Conservation (phyloP, 805 yeast species). For the Myxozyma udenii region DNA sequence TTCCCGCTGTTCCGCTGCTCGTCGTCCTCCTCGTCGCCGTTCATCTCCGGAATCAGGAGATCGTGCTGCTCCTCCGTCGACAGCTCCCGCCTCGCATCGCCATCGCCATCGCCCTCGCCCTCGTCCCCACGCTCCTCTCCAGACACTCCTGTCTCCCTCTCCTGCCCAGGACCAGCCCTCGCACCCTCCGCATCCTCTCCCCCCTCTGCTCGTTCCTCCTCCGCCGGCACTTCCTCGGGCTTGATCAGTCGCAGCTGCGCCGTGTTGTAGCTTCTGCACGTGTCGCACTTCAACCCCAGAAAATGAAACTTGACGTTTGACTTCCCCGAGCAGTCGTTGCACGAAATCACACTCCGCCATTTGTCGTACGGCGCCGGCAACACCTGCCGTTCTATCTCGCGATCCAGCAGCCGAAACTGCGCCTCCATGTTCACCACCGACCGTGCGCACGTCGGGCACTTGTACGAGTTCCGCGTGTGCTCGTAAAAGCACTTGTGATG, state of each 20-base stretch:
- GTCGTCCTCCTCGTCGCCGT: not conserved
- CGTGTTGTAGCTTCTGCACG: constrained; percentile 84
- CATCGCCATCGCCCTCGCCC: not conserved
- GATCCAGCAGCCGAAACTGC: constrained; percentile 80
- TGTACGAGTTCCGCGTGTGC: constrained; percentile 68
- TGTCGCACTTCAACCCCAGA: constrained; percentile 81
- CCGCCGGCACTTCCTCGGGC: constrained; percentile 49
- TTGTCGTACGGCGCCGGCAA: constrained; percentile 74
- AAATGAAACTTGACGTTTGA: constrained; percentile 74
- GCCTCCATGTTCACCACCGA: constrained; percentile 85
- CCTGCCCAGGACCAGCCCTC: not conserved
- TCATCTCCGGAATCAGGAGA: not conserved
- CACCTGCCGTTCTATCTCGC: constrained; percentile 71
- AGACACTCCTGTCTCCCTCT: not conserved
- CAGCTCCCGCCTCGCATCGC: not conserved
- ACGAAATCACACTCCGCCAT: constrained; percentile 73
- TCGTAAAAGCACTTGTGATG: constrained; percentile 83
- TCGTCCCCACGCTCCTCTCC: not conserved
- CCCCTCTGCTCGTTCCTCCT: not conserved
- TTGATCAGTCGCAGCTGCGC: constrained; percentile 66
- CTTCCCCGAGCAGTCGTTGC: constrained; percentile 86
- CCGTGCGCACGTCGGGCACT: constrained; percentile 86
- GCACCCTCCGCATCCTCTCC: not conserved
- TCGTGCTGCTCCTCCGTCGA: not conserved
- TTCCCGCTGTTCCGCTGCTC: constrained; percentile 11